Evolutionary conservation across 2,329 filamentous ascomycete species (phyloP).

Genomic region (Chaetomiaceae sp.): DNA sequence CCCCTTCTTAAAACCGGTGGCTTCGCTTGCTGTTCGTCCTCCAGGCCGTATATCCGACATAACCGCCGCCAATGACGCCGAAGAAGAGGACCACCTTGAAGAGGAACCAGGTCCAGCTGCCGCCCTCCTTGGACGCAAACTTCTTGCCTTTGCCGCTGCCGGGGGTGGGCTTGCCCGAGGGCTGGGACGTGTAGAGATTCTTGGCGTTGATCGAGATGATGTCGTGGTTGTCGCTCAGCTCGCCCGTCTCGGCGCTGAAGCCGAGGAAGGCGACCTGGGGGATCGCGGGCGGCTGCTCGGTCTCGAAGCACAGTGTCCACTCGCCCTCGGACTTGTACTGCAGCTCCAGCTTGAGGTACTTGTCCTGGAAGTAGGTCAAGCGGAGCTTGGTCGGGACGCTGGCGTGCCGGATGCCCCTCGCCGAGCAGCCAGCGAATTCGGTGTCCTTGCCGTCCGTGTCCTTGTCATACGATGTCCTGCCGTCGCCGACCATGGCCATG

Average conservation of each 20-base stretch:
- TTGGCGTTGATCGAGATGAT: constrained; percentile 81
- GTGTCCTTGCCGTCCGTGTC: constrained; percentile 89
- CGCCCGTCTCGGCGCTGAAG: constrained; percentile 85
- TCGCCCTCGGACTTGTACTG: constrained; percentile 89
- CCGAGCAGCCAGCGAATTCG: constrained; percentile 92
- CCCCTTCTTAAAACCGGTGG: constrained; percentile 47
- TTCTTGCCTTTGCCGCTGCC: constrained; percentile 33
- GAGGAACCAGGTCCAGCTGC: constrained; percentile 60
- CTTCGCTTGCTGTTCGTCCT: constrained; percentile 59
- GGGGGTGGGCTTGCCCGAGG: constrained; percentile 37
- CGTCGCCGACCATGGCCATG: constrained; percentile 97
- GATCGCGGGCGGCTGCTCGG: constrained; percentile 65
- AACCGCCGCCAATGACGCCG: constrained; percentile 64
- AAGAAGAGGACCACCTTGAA: constrained; percentile 79
- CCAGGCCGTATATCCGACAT: constrained; percentile 83
- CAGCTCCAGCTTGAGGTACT: constrained; percentile 81
- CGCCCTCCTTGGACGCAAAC: constrained; percentile 37
- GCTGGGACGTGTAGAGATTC: constrained; percentile 73
- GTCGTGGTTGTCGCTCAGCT: constrained; percentile 96
- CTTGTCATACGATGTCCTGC: constrained; percentile 84
- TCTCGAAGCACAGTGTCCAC: constrained; percentile 87
- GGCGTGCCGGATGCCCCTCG: constrained; percentile 79
- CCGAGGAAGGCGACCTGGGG: constrained; percentile 71
- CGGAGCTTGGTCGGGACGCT: constrained; percentile 76
- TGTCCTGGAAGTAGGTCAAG: constrained; percentile 95